Conservation (phyloP, 202 grass and related monocot genomes). For the Setaria italica region DNA sequence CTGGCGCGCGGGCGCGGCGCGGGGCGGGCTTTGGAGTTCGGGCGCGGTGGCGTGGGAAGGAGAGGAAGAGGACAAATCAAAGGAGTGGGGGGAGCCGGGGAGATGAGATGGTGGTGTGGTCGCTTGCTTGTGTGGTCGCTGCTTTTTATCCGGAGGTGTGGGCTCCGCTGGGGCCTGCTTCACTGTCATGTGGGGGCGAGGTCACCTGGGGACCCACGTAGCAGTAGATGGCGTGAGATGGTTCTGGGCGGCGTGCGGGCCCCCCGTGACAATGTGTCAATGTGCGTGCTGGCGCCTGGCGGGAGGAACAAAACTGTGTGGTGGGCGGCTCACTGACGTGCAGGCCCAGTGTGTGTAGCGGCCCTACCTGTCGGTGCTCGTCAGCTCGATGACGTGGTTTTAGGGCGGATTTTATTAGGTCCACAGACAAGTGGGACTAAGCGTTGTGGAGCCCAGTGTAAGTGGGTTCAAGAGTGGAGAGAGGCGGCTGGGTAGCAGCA, state of each 20-base stretch:
- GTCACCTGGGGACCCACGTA: neutral
- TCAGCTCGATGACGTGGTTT: neutral
- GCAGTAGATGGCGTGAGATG: neutral
- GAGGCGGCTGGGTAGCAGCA: too few relatives aligned
- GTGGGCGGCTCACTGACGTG: neutral
- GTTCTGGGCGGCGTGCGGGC: neutral
- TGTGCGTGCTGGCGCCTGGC: neutral
- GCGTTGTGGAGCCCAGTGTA: too few relatives aligned
- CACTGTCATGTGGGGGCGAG: neutral
- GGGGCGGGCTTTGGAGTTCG: constrained; percentile 40
- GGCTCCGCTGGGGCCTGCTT: neutral
- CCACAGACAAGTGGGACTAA: too few relatives aligned
- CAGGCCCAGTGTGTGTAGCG: neutral
- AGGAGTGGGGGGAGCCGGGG: neutral
- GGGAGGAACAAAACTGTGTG: neutral
- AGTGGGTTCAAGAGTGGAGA: too few relatives aligned
- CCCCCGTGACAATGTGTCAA: neutral
- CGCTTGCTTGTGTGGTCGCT: constrained; percentile 40
- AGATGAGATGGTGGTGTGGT: constrained; percentile 12
- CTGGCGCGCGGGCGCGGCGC: neutral
- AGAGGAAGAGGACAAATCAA: constrained; percentile 33
- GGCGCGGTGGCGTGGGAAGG: constrained; percentile 31
- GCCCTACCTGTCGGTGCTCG: neutral
- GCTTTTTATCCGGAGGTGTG: constrained; percentile 43
- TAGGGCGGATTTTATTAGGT: too few relatives aligned